These are phyloP conservation scores for Solanum chiquidenum DNA, from an alignment of 257 asterid species.

Conservation along the genomic window DNA sequence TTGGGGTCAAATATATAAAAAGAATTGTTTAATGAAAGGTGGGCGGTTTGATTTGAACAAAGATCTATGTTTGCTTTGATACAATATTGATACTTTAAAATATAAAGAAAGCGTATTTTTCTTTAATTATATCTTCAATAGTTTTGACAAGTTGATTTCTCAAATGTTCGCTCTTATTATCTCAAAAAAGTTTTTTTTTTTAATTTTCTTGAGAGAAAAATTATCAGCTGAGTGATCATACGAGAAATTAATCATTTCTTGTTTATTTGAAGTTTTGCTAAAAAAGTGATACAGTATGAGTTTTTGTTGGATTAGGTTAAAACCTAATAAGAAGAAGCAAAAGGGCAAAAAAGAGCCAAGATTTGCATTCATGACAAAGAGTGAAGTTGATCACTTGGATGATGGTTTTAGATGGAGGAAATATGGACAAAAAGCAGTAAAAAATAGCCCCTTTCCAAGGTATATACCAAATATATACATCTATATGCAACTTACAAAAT, in stretches of 20 bases:
- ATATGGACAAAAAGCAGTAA: constrained; percentile 95
- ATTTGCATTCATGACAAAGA: constrained; percentile 96
- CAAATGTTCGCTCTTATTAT: no score
- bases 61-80: neutral
- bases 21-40: neutral
- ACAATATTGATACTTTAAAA: neutral
- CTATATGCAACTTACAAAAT: neutral
- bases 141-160: neutral
- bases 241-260: neutral
- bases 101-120: neutral
- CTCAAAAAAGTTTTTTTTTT: neutral
- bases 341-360: constrained; percentile 70
- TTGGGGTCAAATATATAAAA: neutral
- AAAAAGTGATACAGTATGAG: neutral
- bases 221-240: neutral
- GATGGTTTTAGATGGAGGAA: constrained; percentile 97
- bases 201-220: neutral
- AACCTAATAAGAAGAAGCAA: constrained; percentile 58
- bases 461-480: neutral
- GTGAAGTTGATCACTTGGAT: constrained; percentile 78
- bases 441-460: constrained; percentile 95
- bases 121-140: neutral
- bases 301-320: constrained; percentile 29
- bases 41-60: neutral
- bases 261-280: neutral